Evolutionary conservation across 106 monocot genomes (phyloP).

Genomic region (Platanthera guangdongensis): DNA sequence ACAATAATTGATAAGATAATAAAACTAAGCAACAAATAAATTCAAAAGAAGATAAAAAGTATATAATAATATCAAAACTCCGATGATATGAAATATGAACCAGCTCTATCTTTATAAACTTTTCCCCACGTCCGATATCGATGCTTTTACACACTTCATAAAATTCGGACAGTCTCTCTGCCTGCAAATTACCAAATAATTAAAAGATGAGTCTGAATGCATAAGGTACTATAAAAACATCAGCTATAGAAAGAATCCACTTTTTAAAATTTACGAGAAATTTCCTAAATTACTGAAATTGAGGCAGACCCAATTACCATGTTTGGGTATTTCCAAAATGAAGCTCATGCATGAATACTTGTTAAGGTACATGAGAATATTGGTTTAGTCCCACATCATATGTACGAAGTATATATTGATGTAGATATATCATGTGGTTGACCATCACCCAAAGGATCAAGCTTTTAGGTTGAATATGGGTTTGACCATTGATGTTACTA

Average conservation of each 20-base stretch:
- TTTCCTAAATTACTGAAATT: not conserved
- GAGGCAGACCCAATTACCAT: not conserved
- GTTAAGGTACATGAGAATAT: too few species aligned
- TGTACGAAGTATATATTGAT: too few species aligned
- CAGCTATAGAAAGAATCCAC: not conserved
- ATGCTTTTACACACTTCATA: slow-evolving; percentile 90
- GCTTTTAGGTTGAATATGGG: too few species aligned
- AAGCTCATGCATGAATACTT: not conserved
- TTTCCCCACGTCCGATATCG: slow-evolving; percentile 82
- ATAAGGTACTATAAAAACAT: not conserved
- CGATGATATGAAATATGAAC: slow-evolving; percentile 20
- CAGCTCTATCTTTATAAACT: slow-evolving; percentile 87
- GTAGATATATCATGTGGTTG: too few species aligned
- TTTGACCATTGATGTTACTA: too few species aligned
- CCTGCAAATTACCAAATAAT: slow-evolving; percentile 34
- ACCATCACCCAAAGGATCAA: too few species aligned
- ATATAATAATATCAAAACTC: not conserved
- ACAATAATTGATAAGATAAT: not conserved
- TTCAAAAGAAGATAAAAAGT: not conserved
- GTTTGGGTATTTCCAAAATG: not conserved
- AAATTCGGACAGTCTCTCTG: slow-evolving; percentile 81
- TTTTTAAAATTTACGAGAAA: not conserved
- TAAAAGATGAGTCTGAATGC: not conserved
- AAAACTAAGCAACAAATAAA: not conserved
- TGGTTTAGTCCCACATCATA: too few species aligned